Percentiles rank a stretch among this genome's conserved stretches.
Evolutionary conservation across 176 grass and related monocot genomes (phyloP).

Genomic region (Lolium multiflorum): DNA sequence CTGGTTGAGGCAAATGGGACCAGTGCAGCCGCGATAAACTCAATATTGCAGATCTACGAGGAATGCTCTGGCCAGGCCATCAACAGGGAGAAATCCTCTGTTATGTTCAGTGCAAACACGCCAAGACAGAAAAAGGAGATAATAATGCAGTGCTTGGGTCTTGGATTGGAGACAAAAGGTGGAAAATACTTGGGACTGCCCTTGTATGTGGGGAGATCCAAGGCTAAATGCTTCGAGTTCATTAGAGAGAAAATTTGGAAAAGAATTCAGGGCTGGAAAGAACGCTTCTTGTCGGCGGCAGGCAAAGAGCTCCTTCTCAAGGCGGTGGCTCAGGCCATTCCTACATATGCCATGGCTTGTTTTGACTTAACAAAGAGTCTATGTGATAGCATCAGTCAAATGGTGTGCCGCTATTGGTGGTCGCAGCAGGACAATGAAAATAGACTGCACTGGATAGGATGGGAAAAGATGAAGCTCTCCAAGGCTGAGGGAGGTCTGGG

Average conservation of each 20-base stretch:
- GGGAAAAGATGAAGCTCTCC: not conserved
- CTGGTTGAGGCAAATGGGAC: not conserved
- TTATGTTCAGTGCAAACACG: not conserved
- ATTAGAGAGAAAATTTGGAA: not conserved
- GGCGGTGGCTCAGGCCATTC: not conserved
- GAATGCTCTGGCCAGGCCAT: not conserved
- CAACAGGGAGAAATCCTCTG: not conserved
- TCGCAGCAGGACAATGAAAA: not conserved
- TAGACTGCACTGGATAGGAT: not conserved
- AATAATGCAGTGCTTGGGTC: not conserved
- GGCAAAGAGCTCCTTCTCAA: not conserved
- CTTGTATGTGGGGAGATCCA: not conserved
- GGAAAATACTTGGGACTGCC: not conserved
- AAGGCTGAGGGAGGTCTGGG: not conserved
- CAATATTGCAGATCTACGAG: not conserved
- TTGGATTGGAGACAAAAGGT: not conserved
- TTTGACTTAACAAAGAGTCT: not conserved
- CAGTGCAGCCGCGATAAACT: not conserved
- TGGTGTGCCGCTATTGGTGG: not conserved
- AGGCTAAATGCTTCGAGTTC: not conserved
- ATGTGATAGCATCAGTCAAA: not conserved
- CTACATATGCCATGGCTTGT: not conserved
- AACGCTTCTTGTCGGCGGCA: not conserved
- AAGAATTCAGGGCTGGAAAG: not conserved
- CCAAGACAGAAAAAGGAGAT: not conserved